These are phyloP conservation scores for Lyophyllum shimeji DNA, from an alignment of 768 basidiomycete species.

Conservation along the genomic window DNA sequence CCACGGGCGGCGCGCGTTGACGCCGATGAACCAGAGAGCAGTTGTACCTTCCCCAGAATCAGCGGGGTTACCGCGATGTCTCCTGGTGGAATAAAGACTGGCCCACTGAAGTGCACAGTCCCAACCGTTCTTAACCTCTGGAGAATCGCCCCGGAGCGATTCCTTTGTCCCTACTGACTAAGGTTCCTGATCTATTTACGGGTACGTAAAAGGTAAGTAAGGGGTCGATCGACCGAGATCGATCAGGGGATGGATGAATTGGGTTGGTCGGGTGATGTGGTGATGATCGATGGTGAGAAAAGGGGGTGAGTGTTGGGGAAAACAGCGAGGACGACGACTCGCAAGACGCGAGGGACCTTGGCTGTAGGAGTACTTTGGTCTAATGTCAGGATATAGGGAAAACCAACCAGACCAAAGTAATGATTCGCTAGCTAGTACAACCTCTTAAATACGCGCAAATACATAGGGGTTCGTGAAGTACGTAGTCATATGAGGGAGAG, in stretches of 20 bases:
- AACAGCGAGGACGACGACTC: background rate
- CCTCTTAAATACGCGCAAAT: too few relatives aligned
- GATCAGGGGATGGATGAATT: background rate
- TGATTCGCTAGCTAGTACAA: background rate
- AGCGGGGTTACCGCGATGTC: background rate
- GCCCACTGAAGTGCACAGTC: slow-evolving; percentile 5
- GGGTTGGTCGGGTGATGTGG: too few relatives aligned
- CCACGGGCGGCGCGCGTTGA: background rate
- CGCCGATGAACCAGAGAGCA: slow-evolving; percentile 1
- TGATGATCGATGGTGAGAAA: too few relatives aligned
- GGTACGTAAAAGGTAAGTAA: background rate
- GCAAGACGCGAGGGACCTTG: background rate
- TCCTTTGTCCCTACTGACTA: slow-evolving; percentile 1
- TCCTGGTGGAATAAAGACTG: slow-evolving; percentile 3
- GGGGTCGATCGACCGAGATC: background rate
- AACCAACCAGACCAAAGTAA: background rate
- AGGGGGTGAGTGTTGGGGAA: background rate
- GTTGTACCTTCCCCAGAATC: slow-evolving; percentile 3
- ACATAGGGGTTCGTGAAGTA: too few relatives aligned
- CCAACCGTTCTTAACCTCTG: slow-evolving; percentile 4
- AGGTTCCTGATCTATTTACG: background rate
- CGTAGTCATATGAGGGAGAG: too few relatives aligned
- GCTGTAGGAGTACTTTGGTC: background rate
- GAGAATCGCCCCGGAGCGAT: background rate
- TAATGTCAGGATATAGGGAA: slow-evolving; percentile 1